Base-by-base conservation (phyloP, 2,329 filamentous ascomycete genomes). In the Arthrobotrys pseudoclavata region DNA sequence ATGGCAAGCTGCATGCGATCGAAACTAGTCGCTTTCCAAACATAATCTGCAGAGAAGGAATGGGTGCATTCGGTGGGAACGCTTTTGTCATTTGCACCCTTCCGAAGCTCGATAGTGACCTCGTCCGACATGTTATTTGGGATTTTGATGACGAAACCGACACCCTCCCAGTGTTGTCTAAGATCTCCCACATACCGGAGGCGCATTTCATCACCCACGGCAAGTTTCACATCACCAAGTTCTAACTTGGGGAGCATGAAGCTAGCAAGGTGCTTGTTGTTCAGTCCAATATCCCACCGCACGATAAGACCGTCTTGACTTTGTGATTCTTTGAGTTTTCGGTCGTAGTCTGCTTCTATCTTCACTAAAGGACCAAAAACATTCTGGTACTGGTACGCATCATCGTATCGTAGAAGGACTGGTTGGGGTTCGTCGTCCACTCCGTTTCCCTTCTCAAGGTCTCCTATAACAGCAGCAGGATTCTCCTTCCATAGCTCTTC, bases 401-500 rank as follows among this genome's bases (percentile, higher is more conserved):
- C 96, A 74, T 98, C 96, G 83, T 99, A 99, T 81, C 94, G 92
- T 48, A 98, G 87, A 24, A 97, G 87, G 6, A 99, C 96, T 1
- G 95, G 94, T 15, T 94, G 91, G 24, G 96, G 96, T 67, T 98
- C 96, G 82, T 99, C 96, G 83, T 99, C 96, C 77, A 97, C 92
- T 79, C 92, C 94, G 57, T 91, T 91, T 40, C 92, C 92, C 84
- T 97, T 97, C 84, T 98, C 96, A 37, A 99, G 86, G 84, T 97
- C 94, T 76, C 91, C 90, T 80, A 97, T 91, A 0, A 95, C 98
- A 57, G 95, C 95, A 79, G 88, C 90, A 3, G 92, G 89, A 82
- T 97, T 95, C 79, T 97, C 93, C 84, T 99, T 99, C 96, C 96
- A 99, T 88, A 98, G 91, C 84, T 97, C 96, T 84, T 99, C 96